Base-by-base conservation (phyloP, 169 alveolate species). In the Cryptosporidium xiaoi region DNA sequence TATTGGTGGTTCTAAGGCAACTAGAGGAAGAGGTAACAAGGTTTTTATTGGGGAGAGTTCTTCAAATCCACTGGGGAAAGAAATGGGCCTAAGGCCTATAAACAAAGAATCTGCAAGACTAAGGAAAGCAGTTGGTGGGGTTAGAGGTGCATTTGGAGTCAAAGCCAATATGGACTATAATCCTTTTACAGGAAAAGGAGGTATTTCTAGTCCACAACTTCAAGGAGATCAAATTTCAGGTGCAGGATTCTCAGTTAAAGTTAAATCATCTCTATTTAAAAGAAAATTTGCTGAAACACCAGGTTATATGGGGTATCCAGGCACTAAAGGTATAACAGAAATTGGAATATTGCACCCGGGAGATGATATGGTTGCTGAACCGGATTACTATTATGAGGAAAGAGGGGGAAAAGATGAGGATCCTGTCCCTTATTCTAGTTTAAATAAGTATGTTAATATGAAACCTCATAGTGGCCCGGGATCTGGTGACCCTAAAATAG, bases 401-500 rank as follows among this genome's bases (percentile, higher is more conserved):
- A 3, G 16, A 6, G 46, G 46, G 0, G 67, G 55, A n/a, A 6
- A 2, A 7, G 44, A 15, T 0, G 40, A 16, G 12, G 51, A n/a
- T 6, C 10, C 1, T 6, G 10, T 0, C 10, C 48, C 13, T 40
- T 40, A 40, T 40, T 40, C 48, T 40, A 1, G 1, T 40, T 6
- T 40, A 3, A 34, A 69, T 44, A 69, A 53, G 10, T 77, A 77
- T 31, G 44, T 77, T 24, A 71, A 60, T 40, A 60, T 62, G 64
- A 77, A 58, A 40, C 87, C 87, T 7, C 40, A 48, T 29, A 60
- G 48, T 20, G 87, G 87, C 18, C 29, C 33, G 6, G 87, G 87
- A 13, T 20, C 77, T 8, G 87, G 87, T 3, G 27, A 34, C n/a
- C 87, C 87, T n/a, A 77, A 24, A n/a, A 62, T 66, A 40, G 87